Base-by-base conservation (phyloP, 495 filamentous ascomycete species). In the Ascobolus immersus region DNA sequence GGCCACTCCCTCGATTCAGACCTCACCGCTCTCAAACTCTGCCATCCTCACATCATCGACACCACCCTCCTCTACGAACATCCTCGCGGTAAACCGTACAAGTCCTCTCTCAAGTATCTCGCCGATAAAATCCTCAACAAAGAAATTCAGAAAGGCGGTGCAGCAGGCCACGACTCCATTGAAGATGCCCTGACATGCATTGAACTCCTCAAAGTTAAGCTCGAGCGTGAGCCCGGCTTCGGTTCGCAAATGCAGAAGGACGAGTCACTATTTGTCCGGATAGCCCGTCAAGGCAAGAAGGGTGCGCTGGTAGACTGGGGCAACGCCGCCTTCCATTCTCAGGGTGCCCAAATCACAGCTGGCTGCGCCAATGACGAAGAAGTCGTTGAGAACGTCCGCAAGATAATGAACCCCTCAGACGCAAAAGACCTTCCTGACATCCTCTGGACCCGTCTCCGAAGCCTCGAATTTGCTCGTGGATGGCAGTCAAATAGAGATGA, bases 1-100 rank as follows among this genome's bases (percentile, higher is more conserved):
- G 86, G 86, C 17, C 86, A 96, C 48, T 91, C 80, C 17, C 65
- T 96, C 18, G 73, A 94, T 40, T 77, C 81, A 3, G 86, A 96
- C 44, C 61, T 93, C 3, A 71, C 57, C 14, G 82, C 81, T 1
- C 56, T 94, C 14, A 74, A 69, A 47, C 54, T 92, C 19, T 75
- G 78, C 1, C 86, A 96, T 45, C 86, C 86, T 0, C 82, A 78
- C 52, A 75, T 93, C 43, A 64, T 94, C 44, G 86, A 96, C 53
- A 92, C 84, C 1, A 62, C 73, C 5, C 55, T 90, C 34, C 60
- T 92, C 33, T 96, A 73, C 50, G 62, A 65, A 32, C 81, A 90
- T 40, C 62, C 72, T 0, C 69, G 71, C 21, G 76, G 76, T 2
- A 67, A 72, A 6, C 75, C 76, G 3, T 55, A 76, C 17, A 73